phyloP scores from a whole-genome alignment of 2,329 filamentous ascomycete genomes.

The Botrytis sinoallii region DNA sequence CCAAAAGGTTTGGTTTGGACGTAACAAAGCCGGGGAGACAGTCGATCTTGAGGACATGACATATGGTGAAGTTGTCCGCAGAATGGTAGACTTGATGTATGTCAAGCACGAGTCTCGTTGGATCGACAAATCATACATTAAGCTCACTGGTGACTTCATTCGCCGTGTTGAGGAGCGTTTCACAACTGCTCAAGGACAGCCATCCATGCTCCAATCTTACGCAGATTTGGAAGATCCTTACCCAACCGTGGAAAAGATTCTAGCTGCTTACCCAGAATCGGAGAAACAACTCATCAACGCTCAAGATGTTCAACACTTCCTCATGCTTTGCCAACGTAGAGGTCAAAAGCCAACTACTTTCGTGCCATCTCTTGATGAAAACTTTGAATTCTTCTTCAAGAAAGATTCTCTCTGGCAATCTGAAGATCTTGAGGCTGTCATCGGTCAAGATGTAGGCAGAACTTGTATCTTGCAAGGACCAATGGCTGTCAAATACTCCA shows the following conservation, averaged over 20 bases:
- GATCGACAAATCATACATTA: conserved; percentile 82
- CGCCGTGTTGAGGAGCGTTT: conserved; percentile 97
- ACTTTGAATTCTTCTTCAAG: conserved; percentile 99
- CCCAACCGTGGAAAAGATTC: conserved; percentile 70
- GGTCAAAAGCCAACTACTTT: conserved; percentile 97
- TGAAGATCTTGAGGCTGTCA: conserved; percentile 92
- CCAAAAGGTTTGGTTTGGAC: conserved; percentile 95
- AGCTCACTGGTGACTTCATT: conserved; percentile 90
- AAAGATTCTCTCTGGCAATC: conserved; percentile 99
- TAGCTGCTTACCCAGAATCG: conserved; percentile 81
- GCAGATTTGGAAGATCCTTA: conserved; percentile 83
- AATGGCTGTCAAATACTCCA: conserved; percentile 87
- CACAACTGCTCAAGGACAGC: conserved; percentile 65
- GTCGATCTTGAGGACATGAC: conserved; percentile 96
- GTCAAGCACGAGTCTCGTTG: conserved; percentile 87
- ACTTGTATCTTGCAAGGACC: conserved; percentile 96
- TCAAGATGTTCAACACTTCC: conserved; percentile 96
- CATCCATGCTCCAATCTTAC: conserved; percentile 86
- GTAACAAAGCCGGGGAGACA: conserved; percentile 74
- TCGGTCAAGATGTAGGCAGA: conserved; percentile 91
- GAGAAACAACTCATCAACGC: conserved; percentile 93
- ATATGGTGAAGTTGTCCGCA: conserved; percentile 80
- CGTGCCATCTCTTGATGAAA: conserved; percentile 90
- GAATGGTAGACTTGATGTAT: conserved; percentile 87
- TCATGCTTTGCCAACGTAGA: conserved; percentile 85